These are phyloP conservation scores for Eleusine indica DNA, from an alignment of 176 grass and related monocot species.

Conservation along the genomic window DNA sequence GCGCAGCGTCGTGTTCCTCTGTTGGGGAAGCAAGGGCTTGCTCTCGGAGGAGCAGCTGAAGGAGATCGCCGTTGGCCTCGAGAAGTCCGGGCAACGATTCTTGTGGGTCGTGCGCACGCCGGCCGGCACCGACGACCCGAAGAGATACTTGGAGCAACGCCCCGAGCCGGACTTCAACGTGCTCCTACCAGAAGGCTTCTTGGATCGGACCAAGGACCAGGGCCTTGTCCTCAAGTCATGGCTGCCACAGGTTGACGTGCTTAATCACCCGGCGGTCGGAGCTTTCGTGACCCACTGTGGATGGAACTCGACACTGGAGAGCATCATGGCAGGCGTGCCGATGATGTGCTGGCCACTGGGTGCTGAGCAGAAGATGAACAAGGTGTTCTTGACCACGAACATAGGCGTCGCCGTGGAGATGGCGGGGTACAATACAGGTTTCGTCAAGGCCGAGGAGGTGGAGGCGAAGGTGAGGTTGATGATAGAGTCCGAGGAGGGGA, in stretches of 20 bases:
- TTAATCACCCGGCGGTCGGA: conserved; percentile 22
- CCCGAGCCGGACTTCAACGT: conserved; percentile 17
- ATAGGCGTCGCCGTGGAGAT: conserved; percentile 29
- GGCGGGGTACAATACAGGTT: background rate
- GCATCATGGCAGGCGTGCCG: conserved; percentile 31
- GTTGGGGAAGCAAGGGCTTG: conserved; percentile 39
- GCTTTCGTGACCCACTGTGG: conserved; percentile 53
- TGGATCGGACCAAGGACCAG: conserved; percentile 38
- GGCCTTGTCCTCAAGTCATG: conserved; percentile 28
- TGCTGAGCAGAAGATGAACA: conserved; percentile 49
- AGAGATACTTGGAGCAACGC: conserved; percentile 13
- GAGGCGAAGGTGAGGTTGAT: conserved; percentile 29
- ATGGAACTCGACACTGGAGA: conserved; percentile 56
- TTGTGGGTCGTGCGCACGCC: background rate
- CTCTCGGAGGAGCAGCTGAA: conserved; percentile 29
- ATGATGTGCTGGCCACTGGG: conserved; percentile 40
- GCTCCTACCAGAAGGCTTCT: conserved; percentile 44
- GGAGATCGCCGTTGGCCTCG: background rate
- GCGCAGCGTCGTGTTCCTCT: conserved; percentile 44
- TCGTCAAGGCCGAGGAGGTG: conserved; percentile 40
- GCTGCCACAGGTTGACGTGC: conserved; percentile 40
- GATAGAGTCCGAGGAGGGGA: conserved; percentile 33
- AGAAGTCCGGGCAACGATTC: background rate
- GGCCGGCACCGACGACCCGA: background rate
- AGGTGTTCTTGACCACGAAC: conserved; percentile 14